Evolutionary conservation across 495 filamentous ascomycete species (phyloP).

Genomic region (Choiromyces venosus): DNA sequence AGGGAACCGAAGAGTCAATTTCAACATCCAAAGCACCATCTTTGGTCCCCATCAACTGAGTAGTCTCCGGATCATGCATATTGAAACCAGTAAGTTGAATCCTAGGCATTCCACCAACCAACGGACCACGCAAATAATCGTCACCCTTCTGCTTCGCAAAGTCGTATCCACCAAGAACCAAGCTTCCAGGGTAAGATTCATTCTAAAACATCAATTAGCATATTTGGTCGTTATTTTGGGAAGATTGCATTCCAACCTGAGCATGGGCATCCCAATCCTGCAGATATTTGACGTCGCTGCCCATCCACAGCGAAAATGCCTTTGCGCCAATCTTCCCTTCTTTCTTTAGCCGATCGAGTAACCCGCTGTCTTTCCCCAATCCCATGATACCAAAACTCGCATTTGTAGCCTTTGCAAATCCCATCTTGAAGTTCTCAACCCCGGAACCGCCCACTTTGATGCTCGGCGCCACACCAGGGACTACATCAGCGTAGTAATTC

Average conservation of each 20-base stretch:
- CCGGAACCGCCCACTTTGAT: constrained; percentile 7
- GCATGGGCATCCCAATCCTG: constrained; percentile 21
- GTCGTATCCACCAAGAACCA: constrained; percentile 18
- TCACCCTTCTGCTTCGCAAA: constrained; percentile 17
- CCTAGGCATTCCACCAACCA: constrained; percentile 13
- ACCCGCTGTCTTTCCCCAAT: constrained; percentile 6
- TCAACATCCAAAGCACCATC: constrained; percentile 13
- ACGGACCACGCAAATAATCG: constrained; percentile 13
- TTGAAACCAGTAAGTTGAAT: constrained; percentile 13
- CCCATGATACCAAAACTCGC: constrained; percentile 17
- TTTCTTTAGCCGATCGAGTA: constrained; percentile 10
- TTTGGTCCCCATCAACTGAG: not conserved
- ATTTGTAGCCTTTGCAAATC: constrained; percentile 17
- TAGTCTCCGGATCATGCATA: constrained; percentile 4
- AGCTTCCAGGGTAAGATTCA: constrained; percentile 15
- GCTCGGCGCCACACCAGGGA: constrained; percentile 13
- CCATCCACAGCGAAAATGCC: constrained; percentile 23
- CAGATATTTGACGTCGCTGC: constrained; percentile 16
- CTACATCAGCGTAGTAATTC: not conserved
- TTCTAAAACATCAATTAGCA: constrained; percentile 10
- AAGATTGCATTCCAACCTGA: constrained; percentile 6
- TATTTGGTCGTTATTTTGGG: not conserved
- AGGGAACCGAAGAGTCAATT: constrained; percentile 20
- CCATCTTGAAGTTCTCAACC: constrained; percentile 12
- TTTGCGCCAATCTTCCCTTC: constrained; percentile 17